Evolutionary conservation across 2,329 filamentous ascomycete species (phyloP), one percentile per base, ranked within the genome.

Genomic region (Talaromyces amestolkiae): DNA sequence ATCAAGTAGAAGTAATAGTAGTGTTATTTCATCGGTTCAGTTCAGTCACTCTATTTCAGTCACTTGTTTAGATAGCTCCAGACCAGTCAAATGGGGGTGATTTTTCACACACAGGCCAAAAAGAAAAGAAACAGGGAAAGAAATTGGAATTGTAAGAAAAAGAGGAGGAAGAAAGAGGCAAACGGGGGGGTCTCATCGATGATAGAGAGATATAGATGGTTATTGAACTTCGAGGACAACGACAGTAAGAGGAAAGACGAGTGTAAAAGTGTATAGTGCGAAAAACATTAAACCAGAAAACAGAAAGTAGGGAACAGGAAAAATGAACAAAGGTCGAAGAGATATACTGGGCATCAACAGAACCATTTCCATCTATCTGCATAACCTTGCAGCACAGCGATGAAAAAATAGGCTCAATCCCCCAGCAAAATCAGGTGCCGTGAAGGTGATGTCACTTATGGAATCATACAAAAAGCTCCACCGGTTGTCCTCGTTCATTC

Each of bases 291-390:
- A 24, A 24, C 31, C 45, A 54, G 56, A 43, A 67, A 66, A 63
- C 70, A 73, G 72, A 74, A 72, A 69, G 68, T 69, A 71, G 69
- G 68, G 64, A 65, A 70, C 68, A 69, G 70, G 69, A 72, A 68
- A 66, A 62, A 65, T 66, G 61, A 53, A 56, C 45, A 41, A 58
- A 63, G 53, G 37, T 59, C 11, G 51, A 56, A 56, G n/a, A 39
- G 53, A 56, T 56, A 56, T 56, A 56, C 53, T 39, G n/a, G n/a
- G 33, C 53, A 56, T 39, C 53, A 37, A 37, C 33, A 24, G 53
- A 56, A 56, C 53, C 53, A 56, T 56, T 43, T 53, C 37, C 24
- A 45, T 53, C 45, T 53, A 60, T 22, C 31, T 56, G 53, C 53
- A 39, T 5, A 37, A 56, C 8, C 22, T 13, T 56, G 33, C 53